Evolutionary conservation across 371 early-diverging fungal genomes (phyloP).

Genomic region (Rhizomucor pusillus): DNA sequence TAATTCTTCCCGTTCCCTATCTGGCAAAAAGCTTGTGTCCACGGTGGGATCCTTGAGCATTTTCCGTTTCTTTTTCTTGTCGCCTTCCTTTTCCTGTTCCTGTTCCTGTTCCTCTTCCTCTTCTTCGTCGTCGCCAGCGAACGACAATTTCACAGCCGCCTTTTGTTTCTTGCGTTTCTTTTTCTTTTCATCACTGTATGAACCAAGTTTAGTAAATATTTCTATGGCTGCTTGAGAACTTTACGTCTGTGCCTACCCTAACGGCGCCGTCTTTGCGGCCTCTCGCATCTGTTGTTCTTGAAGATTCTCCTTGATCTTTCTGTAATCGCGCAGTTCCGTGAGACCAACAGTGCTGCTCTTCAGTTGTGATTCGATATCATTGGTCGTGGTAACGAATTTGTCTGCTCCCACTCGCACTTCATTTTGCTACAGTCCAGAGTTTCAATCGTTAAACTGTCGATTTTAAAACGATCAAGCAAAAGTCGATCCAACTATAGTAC

Average conservation of each 20-base stretch:
- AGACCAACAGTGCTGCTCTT: slow-evolving; percentile 89
- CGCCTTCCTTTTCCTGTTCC: slow-evolving; percentile 13
- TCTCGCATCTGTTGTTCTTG: slow-evolving; percentile 79
- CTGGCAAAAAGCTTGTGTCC: slow-evolving; percentile 93
- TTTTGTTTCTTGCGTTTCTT: slow-evolving; percentile 61
- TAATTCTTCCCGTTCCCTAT: slow-evolving; percentile 82
- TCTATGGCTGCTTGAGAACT: too few species aligned
- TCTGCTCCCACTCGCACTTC: slow-evolving; percentile 75
- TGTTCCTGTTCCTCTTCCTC: slow-evolving; percentile 28
- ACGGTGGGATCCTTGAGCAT: slow-evolving; percentile 86
- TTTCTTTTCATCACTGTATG: slow-evolving; percentile 50
- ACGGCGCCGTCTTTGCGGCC: slow-evolving; percentile 64
- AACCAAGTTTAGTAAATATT: background rate
- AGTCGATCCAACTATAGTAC: slow-evolving; percentile 24
- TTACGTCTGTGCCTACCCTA: too few species aligned
- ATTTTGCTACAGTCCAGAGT: slow-evolving; percentile 46
- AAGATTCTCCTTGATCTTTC: slow-evolving; percentile 77
- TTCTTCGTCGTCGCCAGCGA: slow-evolving; percentile 53
- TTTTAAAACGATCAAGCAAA: slow-evolving; percentile 1
- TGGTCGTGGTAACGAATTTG: slow-evolving; percentile 80
- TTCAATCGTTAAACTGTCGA: background rate
- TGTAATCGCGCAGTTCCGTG: slow-evolving; percentile 86
- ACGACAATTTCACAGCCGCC: slow-evolving; percentile 68
- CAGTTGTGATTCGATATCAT: slow-evolving; percentile 78
- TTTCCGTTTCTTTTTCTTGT: slow-evolving; percentile 52